Base-by-base conservation (phyloP, 176 grass and related monocot species). In the Rhipidocladum racemiflorum region DNA sequence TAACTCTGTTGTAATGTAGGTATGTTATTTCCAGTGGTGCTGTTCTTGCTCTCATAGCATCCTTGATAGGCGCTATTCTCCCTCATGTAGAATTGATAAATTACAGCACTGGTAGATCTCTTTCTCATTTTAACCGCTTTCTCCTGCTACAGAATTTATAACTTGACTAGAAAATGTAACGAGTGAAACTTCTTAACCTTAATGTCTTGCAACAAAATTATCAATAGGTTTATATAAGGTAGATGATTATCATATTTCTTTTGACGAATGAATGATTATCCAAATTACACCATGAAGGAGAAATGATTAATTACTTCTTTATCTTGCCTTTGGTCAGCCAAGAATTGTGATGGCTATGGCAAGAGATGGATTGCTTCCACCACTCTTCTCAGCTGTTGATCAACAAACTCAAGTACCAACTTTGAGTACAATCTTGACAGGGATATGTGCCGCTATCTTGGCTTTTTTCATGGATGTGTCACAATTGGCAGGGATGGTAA, bases 291-390 rank as follows among this genome's bases (percentile, higher is more conserved):
- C 32, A 50, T 34, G 21, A 88, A 60, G 16, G 30, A 73, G 18
- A 14, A 86, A 45, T 85, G 10, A 66, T 61, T 56, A 18, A 42
- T 71, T 39, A 65, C 20, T 27, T 80, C 43, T 69, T 17, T 51
- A 34, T 65, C 30, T 77, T 84, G 9, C 62, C 72, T 88, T 87
- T 79, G 64, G 21, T 40, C 87, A 97, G 92, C 95, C 95, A 30
- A 87, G 95, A 85, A 97, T 97, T 60, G 86, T 92, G 66, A 92
- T 97, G 95, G 95, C 95, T 65, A 94, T 97, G 95, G 90, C 92
- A 76, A 94, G 95, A 89, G 92, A 97, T 83, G 92, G 95, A 49
- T 82, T 97, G 65, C 77, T 92, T 77, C 92, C 92, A 17, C 65
- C 87, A 56, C 72, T 94, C 18, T 97, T 97, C 18, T 97, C 94